Evolutionary conservation across 2,329 filamentous ascomycete genomes (phyloP).

Genomic region (Cladosporium sp.): DNA sequence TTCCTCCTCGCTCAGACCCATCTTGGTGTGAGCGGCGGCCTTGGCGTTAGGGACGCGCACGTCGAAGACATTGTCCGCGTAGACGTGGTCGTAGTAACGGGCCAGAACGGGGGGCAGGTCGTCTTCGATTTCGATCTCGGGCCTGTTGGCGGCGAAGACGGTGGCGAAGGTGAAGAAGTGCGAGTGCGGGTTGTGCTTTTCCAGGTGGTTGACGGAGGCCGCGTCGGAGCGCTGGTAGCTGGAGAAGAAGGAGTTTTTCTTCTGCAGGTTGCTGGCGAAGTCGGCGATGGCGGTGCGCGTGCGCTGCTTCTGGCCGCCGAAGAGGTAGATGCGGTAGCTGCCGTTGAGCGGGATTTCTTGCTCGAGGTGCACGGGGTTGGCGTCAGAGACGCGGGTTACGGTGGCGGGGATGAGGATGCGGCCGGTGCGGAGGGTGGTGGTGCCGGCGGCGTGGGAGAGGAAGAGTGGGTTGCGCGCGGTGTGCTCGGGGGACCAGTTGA

Average conservation of each 20-base stretch:
- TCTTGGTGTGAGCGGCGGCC: conserved; percentile 78
- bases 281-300: conserved; percentile 63
- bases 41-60: conserved; percentile 62
- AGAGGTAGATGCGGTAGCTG: conserved; percentile 79
- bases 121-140: conserved; percentile 65
- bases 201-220: conserved; percentile 64
- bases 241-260: conserved; percentile 67
- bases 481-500: conserved; percentile 78
- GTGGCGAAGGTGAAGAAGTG: conserved; percentile 75
- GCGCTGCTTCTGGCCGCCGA: conserved; percentile 56
- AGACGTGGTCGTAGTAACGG: conserved; percentile 76
- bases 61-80: conserved; percentile 79
- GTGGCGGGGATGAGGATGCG: conserved; percentile 71
- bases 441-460: conserved; percentile 49
- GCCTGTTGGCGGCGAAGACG: conserved; percentile 64
- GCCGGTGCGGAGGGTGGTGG: conserved; percentile 65
- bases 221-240: conserved; percentile 60
- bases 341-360: conserved; percentile 87
- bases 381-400: conserved; percentile 81
- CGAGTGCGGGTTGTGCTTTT: conserved; percentile 79
- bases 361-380: conserved; percentile 85
- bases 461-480: conserved; percentile 66
- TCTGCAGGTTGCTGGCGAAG: conserved; percentile 60
- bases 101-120: conserved; percentile 67
- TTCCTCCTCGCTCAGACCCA: conserved; percentile 68